Conservation (phyloP, 192 early-diverging fungal species). For the Coemansia sp. region DNA sequence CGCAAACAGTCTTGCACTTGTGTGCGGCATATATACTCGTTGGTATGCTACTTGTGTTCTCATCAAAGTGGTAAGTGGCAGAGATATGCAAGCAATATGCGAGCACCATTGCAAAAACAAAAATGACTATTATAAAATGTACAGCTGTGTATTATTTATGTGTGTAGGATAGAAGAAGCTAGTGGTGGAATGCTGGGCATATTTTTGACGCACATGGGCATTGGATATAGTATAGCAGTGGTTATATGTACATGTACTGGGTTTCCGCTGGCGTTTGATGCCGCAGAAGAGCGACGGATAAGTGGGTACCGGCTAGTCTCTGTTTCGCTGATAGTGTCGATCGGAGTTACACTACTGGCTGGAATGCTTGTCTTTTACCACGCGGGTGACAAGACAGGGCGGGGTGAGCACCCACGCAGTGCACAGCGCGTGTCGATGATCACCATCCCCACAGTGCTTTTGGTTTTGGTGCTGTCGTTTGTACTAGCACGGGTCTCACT, state of each 20-base stretch:
- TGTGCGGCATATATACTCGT: conserved; percentile 30
- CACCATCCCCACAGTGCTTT: conserved; percentile 25
- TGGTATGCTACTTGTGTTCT: conserved; percentile 30
- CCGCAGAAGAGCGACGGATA: conserved; percentile 26
- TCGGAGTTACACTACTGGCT: conserved; percentile 27
- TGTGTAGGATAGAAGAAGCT: conserved; percentile 37
- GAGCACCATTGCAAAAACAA: not conserved
- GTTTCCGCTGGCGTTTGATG: conserved; percentile 41
- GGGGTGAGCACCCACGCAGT: not conserved
- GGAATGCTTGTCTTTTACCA: conserved; percentile 42
- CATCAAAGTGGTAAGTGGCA: conserved; percentile 30
- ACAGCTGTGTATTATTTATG: not conserved
- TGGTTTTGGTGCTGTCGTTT: conserved; percentile 32
- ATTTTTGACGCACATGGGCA: conserved; percentile 36
- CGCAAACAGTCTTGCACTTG: conserved; percentile 36
- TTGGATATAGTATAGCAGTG: conserved; percentile 25
- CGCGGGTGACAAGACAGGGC: not conserved
- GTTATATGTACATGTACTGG: conserved; percentile 37
- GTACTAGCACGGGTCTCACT: conserved; percentile 40
- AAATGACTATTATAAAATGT: not conserved
- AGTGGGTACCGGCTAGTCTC: conserved; percentile 46
- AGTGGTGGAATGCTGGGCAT: conserved; percentile 19
- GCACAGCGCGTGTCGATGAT: conserved; percentile 17
- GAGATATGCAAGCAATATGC: not conserved
- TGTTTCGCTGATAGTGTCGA: conserved; percentile 28